Conservation (phyloP, 805 yeast species). For the Yarrowia sp. region DNA sequence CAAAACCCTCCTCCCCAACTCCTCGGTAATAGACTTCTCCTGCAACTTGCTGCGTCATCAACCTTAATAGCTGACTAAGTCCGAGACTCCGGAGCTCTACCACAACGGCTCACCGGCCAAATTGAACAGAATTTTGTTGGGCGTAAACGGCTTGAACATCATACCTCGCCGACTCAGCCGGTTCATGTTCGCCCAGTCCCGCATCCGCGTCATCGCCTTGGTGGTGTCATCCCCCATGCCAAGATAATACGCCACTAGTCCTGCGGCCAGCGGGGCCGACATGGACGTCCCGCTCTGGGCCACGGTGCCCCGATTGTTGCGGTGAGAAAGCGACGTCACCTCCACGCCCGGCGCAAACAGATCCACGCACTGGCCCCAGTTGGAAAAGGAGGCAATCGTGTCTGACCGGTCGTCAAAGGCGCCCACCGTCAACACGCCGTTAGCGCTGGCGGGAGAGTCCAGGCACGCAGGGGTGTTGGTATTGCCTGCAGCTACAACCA, state of each 20-base stretch:
- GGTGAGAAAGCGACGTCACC: slow-evolving; percentile 53
- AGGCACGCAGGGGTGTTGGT: slow-evolving; percentile 72
- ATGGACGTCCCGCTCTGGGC: slow-evolving; percentile 72
- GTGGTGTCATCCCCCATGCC: slow-evolving; percentile 7
- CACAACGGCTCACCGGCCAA: slow-evolving; percentile 36
- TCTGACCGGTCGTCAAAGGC: slow-evolving; percentile 79
- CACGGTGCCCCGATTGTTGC: slow-evolving; percentile 28
- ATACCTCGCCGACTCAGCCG: slow-evolving; percentile 25
- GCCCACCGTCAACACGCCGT: slow-evolving; percentile 74
- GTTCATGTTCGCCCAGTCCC: slow-evolving; percentile 10
- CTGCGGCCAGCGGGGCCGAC: slow-evolving; percentile 96
- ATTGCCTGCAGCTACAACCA: slow-evolving; percentile 57
- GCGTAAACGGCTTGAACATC: slow-evolving; percentile 34
- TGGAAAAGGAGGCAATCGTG: slow-evolving; percentile 72
- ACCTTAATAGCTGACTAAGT: neutral
- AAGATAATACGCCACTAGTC: slow-evolving; percentile 77
- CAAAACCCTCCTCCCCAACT: neutral
- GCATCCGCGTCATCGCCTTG: neutral
- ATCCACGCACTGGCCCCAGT: slow-evolving; percentile 92
- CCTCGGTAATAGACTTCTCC: slow-evolving; percentile 9
- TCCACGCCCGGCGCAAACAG: slow-evolving; percentile 84
- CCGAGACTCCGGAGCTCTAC: slow-evolving; percentile 16
- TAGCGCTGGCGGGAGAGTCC: slow-evolving; percentile 83
- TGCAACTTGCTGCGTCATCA: slow-evolving; percentile 6
- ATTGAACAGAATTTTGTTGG: slow-evolving; percentile 34